phyloP scores from a whole-genome alignment of 2,329 filamentous ascomycete species.

The Neodidymelliopsis sp. region DNA sequence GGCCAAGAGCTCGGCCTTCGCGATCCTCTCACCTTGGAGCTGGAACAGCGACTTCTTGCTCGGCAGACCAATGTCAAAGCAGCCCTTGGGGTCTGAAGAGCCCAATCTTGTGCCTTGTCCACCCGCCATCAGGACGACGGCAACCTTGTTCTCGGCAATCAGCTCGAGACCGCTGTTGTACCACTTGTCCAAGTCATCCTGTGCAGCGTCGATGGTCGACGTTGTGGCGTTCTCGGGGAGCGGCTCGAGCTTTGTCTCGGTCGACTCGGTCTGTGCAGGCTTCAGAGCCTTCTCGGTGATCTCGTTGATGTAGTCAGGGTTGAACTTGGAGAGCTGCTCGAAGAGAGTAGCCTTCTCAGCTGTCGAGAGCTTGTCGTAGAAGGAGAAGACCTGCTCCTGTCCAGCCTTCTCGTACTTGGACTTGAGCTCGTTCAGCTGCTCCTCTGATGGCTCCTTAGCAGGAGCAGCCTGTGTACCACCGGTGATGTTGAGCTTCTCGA shows the following conservation, averaged over 20 bases:
- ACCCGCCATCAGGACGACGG: constrained; percentile 95
- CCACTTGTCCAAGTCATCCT: constrained; percentile 82
- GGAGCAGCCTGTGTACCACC: constrained; percentile 43
- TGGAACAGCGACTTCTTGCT: constrained; percentile 96
- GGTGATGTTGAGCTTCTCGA: constrained; percentile 53
- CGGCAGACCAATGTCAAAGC: constrained; percentile 94
- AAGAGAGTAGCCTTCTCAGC: constrained; percentile 80
- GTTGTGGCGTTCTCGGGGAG: constrained; percentile 86
- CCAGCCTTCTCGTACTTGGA: constrained; percentile 76
- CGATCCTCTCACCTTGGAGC: constrained; percentile 94
- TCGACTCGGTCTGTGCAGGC: constrained; percentile 69
- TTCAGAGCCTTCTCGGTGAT: constrained; percentile 83
- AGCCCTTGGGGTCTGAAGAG: constrained; percentile 95
- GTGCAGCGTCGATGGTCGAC: constrained; percentile 87
- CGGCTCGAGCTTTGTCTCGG: constrained; percentile 74
- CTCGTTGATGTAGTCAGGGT: constrained; percentile 86
- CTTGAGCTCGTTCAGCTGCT: constrained; percentile 72
- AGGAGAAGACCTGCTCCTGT: constrained; percentile 85
- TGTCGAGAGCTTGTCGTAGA: constrained; percentile 79
- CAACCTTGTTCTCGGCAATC: constrained; percentile 73
- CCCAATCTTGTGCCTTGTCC: constrained; percentile 95
- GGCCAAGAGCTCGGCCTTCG: constrained; percentile 83
- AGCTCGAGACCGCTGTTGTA: constrained; percentile 73
- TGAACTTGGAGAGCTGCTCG: constrained; percentile 80
- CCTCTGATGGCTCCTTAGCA: constrained; percentile 64